Evolutionary conservation across 2,329 filamentous ascomycete genomes (phyloP).

Genomic region (Trichoderma sp.): DNA sequence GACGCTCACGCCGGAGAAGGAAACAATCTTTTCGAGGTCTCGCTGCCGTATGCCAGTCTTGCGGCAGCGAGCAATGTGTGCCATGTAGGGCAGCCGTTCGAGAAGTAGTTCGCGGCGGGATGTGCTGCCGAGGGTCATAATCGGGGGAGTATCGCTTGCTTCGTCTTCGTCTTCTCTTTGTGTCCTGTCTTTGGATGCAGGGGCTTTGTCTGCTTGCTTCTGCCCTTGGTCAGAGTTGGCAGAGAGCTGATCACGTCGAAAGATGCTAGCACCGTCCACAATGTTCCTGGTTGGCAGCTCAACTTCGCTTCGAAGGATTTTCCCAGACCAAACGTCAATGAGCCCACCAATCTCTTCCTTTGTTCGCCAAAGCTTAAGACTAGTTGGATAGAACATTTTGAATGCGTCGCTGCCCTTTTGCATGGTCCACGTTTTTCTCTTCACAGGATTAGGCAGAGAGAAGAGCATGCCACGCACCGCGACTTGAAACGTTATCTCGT

Average conservation of each 20-base stretch:
- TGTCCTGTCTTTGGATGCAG: slow-evolving; percentile 25
- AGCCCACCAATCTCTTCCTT: slow-evolving; percentile 79
- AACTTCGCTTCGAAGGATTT: slow-evolving; percentile 58
- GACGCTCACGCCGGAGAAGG: slow-evolving; percentile 62
- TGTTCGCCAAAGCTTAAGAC: slow-evolving; percentile 78
- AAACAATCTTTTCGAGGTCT: slow-evolving; percentile 68
- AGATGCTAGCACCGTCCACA: slow-evolving; percentile 51
- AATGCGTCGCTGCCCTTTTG: slow-evolving; percentile 61
- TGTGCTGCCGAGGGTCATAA: slow-evolving; percentile 63
- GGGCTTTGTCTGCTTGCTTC: slow-evolving; percentile 29
- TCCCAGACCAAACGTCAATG: slow-evolving; percentile 68
- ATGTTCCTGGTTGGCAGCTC: slow-evolving; percentile 41
- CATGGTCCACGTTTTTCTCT: slow-evolving; percentile 56
- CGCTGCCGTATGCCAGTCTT: slow-evolving; percentile 48
- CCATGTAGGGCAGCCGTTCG: slow-evolving; percentile 84
- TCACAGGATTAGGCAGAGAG: slow-evolving; percentile 82
- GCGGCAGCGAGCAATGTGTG: slow-evolving; percentile 59
- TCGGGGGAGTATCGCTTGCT: slow-evolving; percentile 37
- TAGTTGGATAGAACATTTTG: slow-evolving; percentile 91
- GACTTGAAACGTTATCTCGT: slow-evolving; percentile 91
- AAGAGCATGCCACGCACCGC: slow-evolving; percentile 86
- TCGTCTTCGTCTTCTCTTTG: slow-evolving; percentile 29
- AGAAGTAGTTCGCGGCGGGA: slow-evolving; percentile 75
- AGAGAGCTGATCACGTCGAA: slow-evolving; percentile 46
- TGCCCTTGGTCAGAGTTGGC: slow-evolving; percentile 41